Evolutionary conservation across 2,329 filamentous ascomycete species (phyloP).

Genomic region (Verticillium isaacii): DNA sequence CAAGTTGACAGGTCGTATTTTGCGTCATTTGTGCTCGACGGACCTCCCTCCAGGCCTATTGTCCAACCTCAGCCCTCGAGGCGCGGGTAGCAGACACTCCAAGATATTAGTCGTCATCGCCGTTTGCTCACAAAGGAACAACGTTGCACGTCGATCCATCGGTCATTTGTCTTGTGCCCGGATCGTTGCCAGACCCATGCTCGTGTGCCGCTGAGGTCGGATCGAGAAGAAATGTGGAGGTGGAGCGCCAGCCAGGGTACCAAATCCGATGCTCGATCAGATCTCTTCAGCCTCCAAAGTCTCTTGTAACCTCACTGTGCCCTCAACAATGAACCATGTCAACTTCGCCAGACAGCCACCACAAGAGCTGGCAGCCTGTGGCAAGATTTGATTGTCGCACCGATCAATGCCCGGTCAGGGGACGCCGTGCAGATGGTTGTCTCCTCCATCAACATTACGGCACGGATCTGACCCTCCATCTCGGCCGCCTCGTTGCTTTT

Average conservation of each 20-base stretch:
- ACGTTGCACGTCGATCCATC: neutral
- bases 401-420: neutral
- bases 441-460: neutral
- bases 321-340: neutral
- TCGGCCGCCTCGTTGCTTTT: neutral
- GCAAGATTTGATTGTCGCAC: neutral
- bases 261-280: neutral
- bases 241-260: neutral
- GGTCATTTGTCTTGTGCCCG: neutral
- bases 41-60: neutral
- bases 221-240: neutral
- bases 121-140: neutral
- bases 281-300: neutral
- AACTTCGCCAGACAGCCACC: neutral
- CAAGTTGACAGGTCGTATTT: neutral
- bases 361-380: neutral
- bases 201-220: neutral
- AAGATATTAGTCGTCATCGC: neutral
- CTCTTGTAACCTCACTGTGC: neutral
- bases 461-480: constrained; percentile 2
- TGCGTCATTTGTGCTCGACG: neutral
- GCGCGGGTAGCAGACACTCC: neutral
- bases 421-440: neutral
- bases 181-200: neutral
- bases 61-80: neutral